phyloP scores from a whole-genome alignment of 2,329 filamentous ascomycete genomes.

The Aureobasidium sp. region DNA sequence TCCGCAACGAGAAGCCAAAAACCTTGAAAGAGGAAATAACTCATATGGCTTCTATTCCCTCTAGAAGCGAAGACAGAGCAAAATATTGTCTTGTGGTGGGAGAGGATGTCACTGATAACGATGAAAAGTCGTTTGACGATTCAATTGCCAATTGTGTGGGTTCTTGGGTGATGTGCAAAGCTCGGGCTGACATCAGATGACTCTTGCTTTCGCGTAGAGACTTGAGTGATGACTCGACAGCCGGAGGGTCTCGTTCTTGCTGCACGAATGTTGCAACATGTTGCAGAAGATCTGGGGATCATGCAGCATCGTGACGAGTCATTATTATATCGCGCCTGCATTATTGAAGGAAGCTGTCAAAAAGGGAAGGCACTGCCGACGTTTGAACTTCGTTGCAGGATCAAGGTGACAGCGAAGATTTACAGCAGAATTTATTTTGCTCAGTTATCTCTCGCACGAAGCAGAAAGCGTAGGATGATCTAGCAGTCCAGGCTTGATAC shows the following conservation, averaged over 20 bases:
- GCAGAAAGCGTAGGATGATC: neutral
- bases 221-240: neutral
- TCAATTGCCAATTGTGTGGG: neutral
- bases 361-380: neutral
- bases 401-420: neutral
- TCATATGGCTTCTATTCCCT: neutral
- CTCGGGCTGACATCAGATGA: conserved; percentile 9
- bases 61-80: neutral
- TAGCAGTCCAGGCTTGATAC: conserved; percentile 3
- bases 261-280: neutral
- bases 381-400: neutral
- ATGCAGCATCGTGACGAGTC: neutral
- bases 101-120: neutral
- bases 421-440: neutral
- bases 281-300: conserved; percentile 1
- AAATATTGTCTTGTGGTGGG: neutral
- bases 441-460: neutral
- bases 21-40: neutral
- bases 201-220: neutral
- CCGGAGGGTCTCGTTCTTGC: neutral
- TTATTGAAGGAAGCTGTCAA: neutral
- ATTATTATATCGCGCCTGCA: neutral
- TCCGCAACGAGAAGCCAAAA: neutral
- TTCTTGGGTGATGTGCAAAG: neutral
- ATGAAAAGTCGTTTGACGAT: neutral